Conservation (phyloP, 257 asterid genomes). For the Anisodus acutangulus region DNA sequence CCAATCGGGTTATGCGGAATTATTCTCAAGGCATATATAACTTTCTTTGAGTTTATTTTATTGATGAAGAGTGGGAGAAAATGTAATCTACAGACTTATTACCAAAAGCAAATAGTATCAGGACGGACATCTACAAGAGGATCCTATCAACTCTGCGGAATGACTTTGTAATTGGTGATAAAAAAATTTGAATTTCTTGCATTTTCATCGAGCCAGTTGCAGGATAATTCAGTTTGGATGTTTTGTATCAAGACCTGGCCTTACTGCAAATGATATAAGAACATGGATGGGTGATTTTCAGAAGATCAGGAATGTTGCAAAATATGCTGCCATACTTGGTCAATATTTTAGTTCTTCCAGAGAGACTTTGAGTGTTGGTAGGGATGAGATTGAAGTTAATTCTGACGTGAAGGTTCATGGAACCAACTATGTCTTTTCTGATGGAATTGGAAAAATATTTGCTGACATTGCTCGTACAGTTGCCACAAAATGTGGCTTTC, state of each 20-base stretch:
- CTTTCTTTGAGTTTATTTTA: slow-evolving; percentile 86
- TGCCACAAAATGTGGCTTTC: slow-evolving; percentile 72
- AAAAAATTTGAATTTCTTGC: slow-evolving; percentile 86
- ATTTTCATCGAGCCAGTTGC: slow-evolving; percentile 87
- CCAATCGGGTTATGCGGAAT: slow-evolving; percentile 83
- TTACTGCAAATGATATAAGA: slow-evolving; percentile 63
- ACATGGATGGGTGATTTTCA: slow-evolving; percentile 86
- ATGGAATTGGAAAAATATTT: slow-evolving; percentile 87
- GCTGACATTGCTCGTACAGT: slow-evolving; percentile 64
- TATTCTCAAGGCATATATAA: slow-evolving; percentile 54
- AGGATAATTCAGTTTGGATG: slow-evolving; percentile 93
- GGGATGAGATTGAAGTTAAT: slow-evolving; percentile 55
- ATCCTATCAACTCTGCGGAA: slow-evolving; percentile 60
- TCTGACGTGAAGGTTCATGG: slow-evolving; percentile 48
- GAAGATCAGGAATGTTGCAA: slow-evolving; percentile 73
- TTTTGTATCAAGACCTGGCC: slow-evolving; percentile 61
- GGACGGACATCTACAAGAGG: slow-evolving; percentile 67
- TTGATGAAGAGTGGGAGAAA: slow-evolving; percentile 88
- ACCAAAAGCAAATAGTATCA: too few relatives aligned
- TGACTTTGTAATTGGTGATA: slow-evolving; percentile 74
- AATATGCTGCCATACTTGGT: slow-evolving; percentile 99
- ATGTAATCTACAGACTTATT: slow-evolving; percentile 68
- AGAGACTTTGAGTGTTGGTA: slow-evolving; percentile 63
- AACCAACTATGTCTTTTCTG: slow-evolving; percentile 44
- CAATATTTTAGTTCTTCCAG: slow-evolving; percentile 88